A percentile compares a stretch with the other conserved stretches of the same genome.
Evolutionary conservation across 2,329 filamentous ascomycete genomes (phyloP).

Genomic region (Tolypocladium tropicale): DNA sequence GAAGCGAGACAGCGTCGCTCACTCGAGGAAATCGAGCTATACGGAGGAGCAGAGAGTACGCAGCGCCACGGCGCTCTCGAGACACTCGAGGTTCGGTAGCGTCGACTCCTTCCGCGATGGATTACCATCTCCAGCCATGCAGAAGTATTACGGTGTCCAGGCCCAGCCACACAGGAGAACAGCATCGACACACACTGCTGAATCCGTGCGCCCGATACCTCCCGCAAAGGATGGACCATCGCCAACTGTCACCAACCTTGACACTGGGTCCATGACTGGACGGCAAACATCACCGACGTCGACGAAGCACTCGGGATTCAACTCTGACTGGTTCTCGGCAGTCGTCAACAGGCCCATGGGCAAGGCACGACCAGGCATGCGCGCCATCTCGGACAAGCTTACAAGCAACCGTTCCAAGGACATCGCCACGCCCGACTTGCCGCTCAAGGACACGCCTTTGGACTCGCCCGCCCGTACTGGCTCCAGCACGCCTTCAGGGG

Average conservation of each 20-base stretch:
- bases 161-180: constrained; percentile 44
- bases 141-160: constrained; percentile 57
- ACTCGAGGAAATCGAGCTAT: constrained; percentile 67
- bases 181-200: constrained; percentile 48
- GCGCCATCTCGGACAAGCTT: constrained; percentile 75
- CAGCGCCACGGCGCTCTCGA: constrained; percentile 53
- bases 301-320: constrained; percentile 30
- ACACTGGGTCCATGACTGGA: constrained; percentile 31
- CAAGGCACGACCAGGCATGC: constrained; percentile 54
- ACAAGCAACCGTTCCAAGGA: constrained; percentile 44
- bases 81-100: constrained; percentile 72
- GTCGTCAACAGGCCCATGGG: constrained; percentile 38
- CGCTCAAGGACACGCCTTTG: constrained; percentile 40
- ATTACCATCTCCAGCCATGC: constrained; percentile 48
- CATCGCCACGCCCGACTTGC: constrained; percentile 36
- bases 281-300: constrained; percentile 33
- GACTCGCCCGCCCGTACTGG: constrained; percentile 65
- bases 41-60: constrained; percentile 62
- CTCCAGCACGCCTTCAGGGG: constrained; percentile 57
- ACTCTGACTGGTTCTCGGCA: constrained; percentile 46
- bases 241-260: constrained; percentile 52
- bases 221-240: constrained; percentile 43
- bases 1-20: constrained; percentile 56
- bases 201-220: constrained; percentile 40
- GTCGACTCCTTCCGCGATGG: constrained; percentile 62